Evolutionary conservation across 805 yeast genomes (phyloP).

Genomic region (Candida dajiaensis): DNA sequence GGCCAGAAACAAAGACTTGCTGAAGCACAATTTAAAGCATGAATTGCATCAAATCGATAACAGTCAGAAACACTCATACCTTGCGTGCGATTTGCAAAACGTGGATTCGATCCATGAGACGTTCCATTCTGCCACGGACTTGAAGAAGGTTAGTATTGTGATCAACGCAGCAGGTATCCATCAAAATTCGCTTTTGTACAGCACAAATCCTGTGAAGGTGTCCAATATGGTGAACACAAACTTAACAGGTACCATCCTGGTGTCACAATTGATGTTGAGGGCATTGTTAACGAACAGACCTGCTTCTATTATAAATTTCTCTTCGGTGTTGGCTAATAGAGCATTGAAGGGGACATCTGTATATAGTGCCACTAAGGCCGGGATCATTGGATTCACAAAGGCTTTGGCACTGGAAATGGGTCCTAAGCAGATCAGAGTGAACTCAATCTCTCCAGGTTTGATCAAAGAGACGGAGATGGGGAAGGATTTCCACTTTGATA

Average conservation of each 20-base stretch:
- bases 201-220: slow-evolving; percentile 37
- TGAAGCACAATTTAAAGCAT: slow-evolving; percentile 25
- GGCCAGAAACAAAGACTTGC: slow-evolving; percentile 37
- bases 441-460: slow-evolving; percentile 64
- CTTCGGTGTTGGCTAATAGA: slow-evolving; percentile 54
- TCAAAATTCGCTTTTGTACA: slow-evolving; percentile 45
- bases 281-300: slow-evolving; percentile 40
- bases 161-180: slow-evolving; percentile 54
- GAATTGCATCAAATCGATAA: slow-evolving; percentile 6
- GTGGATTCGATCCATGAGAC: slow-evolving; percentile 6
- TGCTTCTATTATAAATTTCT: slow-evolving; percentile 49
- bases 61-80: slow-evolving; percentile 14
- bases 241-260: slow-evolving; percentile 52
- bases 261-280: slow-evolving; percentile 46
- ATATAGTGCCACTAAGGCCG: slow-evolving; percentile 69
- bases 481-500: slow-evolving; percentile 12
- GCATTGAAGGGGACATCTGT: slow-evolving; percentile 53
- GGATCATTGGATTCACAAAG: slow-evolving; percentile 55
- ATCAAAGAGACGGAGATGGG: slow-evolving; percentile 61
- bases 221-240: slow-evolving; percentile 46
- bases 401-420: slow-evolving; percentile 56
- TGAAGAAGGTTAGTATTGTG: slow-evolving; percentile 20
- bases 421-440: slow-evolving; percentile 48
- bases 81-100: slow-evolving; percentile 15
- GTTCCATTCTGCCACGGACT: slow-evolving; percentile 3